Conservation (phyloP, 352 stramenopile genomes). For the Phytophthora chlamydospora region DNA sequence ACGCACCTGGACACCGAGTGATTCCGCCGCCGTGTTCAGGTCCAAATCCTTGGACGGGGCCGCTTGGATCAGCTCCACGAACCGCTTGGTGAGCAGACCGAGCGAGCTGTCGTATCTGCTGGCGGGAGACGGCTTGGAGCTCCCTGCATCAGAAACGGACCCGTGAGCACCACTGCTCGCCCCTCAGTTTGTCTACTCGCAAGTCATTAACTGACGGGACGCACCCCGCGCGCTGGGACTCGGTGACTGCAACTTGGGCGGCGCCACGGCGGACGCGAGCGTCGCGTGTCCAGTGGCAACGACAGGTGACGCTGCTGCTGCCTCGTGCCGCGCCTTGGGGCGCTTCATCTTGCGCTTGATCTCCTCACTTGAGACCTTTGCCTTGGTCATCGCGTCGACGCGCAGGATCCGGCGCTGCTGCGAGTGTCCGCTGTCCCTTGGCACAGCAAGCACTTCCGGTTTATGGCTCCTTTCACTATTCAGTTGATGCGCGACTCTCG, state of each 20-base stretch:
- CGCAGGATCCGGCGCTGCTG: constrained; percentile 19
- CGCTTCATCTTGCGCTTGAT: constrained; percentile 75
- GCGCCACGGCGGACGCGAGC: constrained; percentile 25
- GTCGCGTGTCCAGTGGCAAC: constrained; percentile 10
- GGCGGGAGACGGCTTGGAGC: constrained; percentile 67
- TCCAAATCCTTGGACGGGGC: constrained; percentile 91
- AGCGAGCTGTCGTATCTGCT: constrained; percentile 96
- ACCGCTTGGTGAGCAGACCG: constrained; percentile 96
- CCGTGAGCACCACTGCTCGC: background rate
- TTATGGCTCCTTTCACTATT: constrained; percentile 26
- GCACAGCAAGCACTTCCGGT: constrained; percentile 14
- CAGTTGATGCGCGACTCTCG: constrained; percentile 8
- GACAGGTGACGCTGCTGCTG: constrained; percentile 23
- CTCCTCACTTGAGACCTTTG: constrained; percentile 65
- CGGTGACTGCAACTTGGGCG: constrained; percentile 53
- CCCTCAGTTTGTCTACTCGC: background rate
- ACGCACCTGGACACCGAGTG: constrained; percentile 78
- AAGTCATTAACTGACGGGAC: constrained; percentile 5
- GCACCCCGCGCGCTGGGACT: constrained; percentile 50
- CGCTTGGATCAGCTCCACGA: constrained; percentile 95
- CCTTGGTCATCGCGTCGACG: constrained; percentile 56
- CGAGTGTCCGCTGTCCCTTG: constrained; percentile 28
- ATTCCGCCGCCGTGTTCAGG: constrained; percentile 92
- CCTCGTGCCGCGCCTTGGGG: constrained; percentile 53
- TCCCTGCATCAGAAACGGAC: constrained; percentile 12